phyloP scores from a whole-genome alignment of 768 basidiomycete species.

The Butyriboletus loyo region DNA sequence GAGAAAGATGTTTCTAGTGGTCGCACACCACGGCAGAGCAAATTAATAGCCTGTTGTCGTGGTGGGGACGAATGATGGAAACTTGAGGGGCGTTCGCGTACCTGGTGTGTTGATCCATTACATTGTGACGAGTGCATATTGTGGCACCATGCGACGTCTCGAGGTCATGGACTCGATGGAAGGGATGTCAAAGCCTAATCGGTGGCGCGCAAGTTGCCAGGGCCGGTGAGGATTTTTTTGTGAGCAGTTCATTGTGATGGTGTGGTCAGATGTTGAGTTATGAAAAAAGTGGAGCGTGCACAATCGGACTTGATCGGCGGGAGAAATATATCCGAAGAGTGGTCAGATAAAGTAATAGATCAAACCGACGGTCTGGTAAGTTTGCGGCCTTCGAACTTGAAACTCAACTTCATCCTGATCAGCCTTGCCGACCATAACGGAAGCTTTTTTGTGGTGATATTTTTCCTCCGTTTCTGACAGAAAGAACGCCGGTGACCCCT shows the following conservation, averaged over 20 bases:
- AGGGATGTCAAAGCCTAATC: neutral
- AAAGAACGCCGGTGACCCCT: slow-evolving; percentile 11
- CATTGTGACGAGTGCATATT: too few relatives aligned
- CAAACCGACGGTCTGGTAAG: slow-evolving; percentile 24
- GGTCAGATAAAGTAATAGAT: slow-evolving; percentile 33
- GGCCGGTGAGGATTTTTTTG: neutral
- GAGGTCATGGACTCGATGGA: too few relatives aligned
- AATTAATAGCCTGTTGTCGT: neutral
- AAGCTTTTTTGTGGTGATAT: slow-evolving; percentile 14
- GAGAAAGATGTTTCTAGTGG: neutral
- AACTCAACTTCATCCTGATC: slow-evolving; percentile 31
- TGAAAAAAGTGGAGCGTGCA: slow-evolving; percentile 8
- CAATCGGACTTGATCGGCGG: slow-evolving; percentile 36
- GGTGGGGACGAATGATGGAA: slow-evolving; percentile 1
- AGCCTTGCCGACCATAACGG: slow-evolving; percentile 31
- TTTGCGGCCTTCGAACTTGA: slow-evolving; percentile 32
- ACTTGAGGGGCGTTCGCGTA: slow-evolving; percentile 6
- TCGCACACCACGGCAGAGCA: neutral
- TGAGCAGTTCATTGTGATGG: slow-evolving; percentile 17
- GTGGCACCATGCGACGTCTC: neutral
- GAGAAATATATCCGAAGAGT: slow-evolving; percentile 25
- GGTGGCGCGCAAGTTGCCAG: neutral
- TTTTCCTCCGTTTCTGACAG: slow-evolving; percentile 27
- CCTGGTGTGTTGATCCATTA: slow-evolving; percentile 12
- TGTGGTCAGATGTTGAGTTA: slow-evolving; percentile 1